Evolutionary conservation across 2,329 filamentous ascomycete species (phyloP).

Genomic region (Exophiala spinifera): DNA sequence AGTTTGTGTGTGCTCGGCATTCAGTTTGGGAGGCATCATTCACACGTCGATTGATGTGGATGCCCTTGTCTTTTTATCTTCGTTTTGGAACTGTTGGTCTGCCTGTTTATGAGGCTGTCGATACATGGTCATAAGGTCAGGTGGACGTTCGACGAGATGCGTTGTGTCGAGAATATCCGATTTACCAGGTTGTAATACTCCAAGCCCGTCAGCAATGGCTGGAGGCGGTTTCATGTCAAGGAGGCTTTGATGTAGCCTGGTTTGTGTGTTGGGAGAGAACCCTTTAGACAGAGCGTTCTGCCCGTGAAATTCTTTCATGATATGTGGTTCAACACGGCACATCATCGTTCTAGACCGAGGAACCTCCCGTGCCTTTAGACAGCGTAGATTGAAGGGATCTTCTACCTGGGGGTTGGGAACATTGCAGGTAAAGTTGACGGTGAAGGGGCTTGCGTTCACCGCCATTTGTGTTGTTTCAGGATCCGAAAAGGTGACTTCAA

Average conservation of each 20-base stretch:
- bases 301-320: not conserved
- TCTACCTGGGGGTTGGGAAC: constrained; percentile 19
- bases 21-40: not conserved
- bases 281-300: constrained; percentile 16
- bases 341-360: constrained; percentile 19
- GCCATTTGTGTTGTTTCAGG: constrained; percentile 8
- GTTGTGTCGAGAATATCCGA: constrained; percentile 14
- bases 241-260: constrained; percentile 19
- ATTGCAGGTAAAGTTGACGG: constrained; percentile 19
- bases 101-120: not conserved
- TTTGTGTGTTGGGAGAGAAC: constrained; percentile 17
- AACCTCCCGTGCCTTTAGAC: constrained; percentile 20
- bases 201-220: constrained; percentile 12
- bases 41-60: not conserved
- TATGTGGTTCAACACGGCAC: constrained; percentile 9
- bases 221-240: constrained; percentile 10
- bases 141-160: constrained; percentile 9
- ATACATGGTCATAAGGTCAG: constrained; percentile 13
- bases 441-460: constrained; percentile 18
- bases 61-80: not conserved
- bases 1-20: too few species aligned
- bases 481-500: constrained; percentile 22
- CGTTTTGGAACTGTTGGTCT: not conserved
- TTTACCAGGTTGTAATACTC: constrained; percentile 12
- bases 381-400: constrained; percentile 28